A percentile compares a stretch with the other conserved stretches of the same genome.
Evolutionary conservation across 257 asterid genomes (phyloP).

Genomic region (Solanum bulbocastanum): DNA sequence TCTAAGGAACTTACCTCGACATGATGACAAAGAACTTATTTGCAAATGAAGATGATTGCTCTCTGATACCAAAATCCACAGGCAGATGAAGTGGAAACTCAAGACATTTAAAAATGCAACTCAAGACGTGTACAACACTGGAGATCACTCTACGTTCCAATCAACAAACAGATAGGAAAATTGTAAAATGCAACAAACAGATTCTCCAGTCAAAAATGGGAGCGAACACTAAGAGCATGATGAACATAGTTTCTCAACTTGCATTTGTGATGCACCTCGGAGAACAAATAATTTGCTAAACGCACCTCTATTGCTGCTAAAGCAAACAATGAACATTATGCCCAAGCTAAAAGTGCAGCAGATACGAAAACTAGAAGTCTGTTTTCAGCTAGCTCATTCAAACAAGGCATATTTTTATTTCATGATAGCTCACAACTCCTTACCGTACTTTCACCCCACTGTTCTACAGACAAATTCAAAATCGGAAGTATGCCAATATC

Average conservation of each 20-base stretch:
- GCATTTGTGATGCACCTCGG: background rate
- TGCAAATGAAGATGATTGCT: background rate
- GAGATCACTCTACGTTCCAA: background rate
- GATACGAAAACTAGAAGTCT: background rate
- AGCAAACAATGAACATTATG: background rate
- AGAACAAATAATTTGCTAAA: background rate
- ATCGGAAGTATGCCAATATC: background rate
- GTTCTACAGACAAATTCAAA: background rate
- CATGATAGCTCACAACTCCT: background rate
- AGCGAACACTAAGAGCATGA: background rate
- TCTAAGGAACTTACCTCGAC: background rate
- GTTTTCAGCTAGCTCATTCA: background rate
- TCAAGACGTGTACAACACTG: background rate
- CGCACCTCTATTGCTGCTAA: background rate
- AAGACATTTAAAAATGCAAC: background rate
- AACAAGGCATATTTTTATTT: background rate
- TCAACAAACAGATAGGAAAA: background rate
- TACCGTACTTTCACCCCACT: background rate
- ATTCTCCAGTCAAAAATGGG: background rate
- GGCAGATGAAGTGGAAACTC: background rate
- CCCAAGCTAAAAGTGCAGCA: background rate
- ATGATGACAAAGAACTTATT: background rate
- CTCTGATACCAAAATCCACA: background rate
- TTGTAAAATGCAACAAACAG: background rate
- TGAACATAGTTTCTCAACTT: background rate